Conservation (phyloP, 2,329 filamentous ascomycete species). For the Ceratocystis diversiconidia region DNA sequence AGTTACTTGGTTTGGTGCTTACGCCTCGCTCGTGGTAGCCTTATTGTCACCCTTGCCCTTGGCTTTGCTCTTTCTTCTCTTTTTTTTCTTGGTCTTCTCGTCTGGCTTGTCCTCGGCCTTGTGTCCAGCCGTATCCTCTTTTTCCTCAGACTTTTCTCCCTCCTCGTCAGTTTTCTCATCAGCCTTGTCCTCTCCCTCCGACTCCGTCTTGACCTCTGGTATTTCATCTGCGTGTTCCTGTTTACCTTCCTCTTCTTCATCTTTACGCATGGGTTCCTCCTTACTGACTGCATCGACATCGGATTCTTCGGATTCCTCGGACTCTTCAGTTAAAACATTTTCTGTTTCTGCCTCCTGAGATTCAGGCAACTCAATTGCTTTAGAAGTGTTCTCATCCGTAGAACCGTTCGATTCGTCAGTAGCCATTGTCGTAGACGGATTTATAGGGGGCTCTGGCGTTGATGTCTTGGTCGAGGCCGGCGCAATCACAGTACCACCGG, state of each 20-base stretch:
- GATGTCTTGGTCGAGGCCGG: background rate
- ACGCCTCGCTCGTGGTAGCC: conserved; percentile 1
- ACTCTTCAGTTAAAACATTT: background rate
- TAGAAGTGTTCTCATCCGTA: background rate
- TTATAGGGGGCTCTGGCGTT: background rate
- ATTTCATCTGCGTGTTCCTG: background rate
- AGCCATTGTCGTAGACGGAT: background rate
- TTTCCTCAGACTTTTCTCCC: background rate
- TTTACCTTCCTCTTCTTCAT: background rate
- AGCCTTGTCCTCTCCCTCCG: background rate
- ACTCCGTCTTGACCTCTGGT: background rate
- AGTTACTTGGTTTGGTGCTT: background rate
- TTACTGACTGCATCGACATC: background rate
- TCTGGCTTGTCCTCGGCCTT: conserved; percentile 23
- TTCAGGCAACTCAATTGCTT: background rate
- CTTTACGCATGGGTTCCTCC: background rate
- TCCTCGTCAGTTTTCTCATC: background rate
- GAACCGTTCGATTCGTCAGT: background rate
- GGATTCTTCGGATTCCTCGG: background rate
- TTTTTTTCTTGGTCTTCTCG: conserved; percentile 15
- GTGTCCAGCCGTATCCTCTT: conserved; percentile 24
- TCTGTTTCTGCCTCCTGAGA: background rate
- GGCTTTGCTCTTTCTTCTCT: conserved; percentile 2
- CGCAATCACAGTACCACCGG: conserved; percentile 8
- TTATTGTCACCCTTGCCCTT: conserved; percentile 21